Conservation (phyloP, 306 rosid species). For the Pueraria montana region DNA sequence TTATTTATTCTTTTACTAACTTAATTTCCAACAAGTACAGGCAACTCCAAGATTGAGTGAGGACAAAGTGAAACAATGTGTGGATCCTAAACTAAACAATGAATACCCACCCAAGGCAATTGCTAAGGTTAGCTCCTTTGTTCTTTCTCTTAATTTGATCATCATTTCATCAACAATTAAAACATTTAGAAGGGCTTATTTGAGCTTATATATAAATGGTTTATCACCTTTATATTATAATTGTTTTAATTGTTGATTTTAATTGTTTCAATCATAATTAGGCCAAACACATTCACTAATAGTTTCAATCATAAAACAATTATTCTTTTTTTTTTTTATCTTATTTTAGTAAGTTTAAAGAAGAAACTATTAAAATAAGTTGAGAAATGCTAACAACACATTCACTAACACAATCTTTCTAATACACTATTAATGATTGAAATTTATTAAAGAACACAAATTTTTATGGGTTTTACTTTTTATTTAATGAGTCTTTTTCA, state of each 20-base stretch:
- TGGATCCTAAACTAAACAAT: slow-evolving; percentile 90
- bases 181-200: background rate
- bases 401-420: background rate
- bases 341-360: background rate
- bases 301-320: too few species aligned
- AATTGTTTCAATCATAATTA: too few species aligned
- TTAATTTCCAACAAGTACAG: slow-evolving; percentile 52
- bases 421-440: too few species aligned
- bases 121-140: slow-evolving; percentile 71
- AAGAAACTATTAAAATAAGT: background rate
- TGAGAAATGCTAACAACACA: background rate
- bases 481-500: too few species aligned
- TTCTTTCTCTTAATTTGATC: slow-evolving; percentile 6
- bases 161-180: background rate
- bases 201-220: background rate
- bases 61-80: slow-evolving; percentile 95
- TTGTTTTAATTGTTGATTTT: too few species aligned
- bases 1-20: background rate
- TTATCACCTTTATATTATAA: background rate
- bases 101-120: slow-evolving; percentile 95
- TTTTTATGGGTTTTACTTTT: too few species aligned
- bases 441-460: too few species aligned
- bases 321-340: background rate
- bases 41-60: slow-evolving; percentile 98
- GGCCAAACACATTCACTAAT: too few species aligned